Percentiles rank a stretch among this genome's conserved stretches.
phyloP scores from a whole-genome alignment of 2,329 filamentous ascomycete species.

The Epichloe gansuensis region DNA sequence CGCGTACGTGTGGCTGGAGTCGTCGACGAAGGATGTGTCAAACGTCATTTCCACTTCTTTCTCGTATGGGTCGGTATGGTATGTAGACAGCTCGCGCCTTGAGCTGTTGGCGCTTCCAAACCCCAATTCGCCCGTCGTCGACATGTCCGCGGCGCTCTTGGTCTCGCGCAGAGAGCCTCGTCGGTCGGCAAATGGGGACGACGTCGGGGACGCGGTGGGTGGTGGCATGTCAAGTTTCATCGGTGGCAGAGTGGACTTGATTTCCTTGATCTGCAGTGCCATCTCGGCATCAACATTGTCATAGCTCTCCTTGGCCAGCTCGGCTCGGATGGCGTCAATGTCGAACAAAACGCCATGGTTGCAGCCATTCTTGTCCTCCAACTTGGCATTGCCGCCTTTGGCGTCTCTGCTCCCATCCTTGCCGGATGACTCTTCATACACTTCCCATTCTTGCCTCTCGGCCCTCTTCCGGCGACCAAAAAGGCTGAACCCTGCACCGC shows the following conservation, averaged over 20 bases:
- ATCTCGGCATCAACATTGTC: conserved; percentile 36
- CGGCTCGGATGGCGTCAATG: conserved; percentile 81
- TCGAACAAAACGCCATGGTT: conserved; percentile 73
- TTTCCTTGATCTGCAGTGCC: conserved; percentile 56
- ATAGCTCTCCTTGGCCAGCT: conserved; percentile 54
- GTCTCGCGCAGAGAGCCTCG: conserved; percentile 26
- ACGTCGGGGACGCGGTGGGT: conserved; percentile 17
- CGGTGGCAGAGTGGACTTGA: conserved; percentile 77
- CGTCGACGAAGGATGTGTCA: conserved; percentile 46
- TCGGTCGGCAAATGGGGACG: conserved; percentile 11
- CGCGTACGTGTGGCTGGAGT: conserved; percentile 5
- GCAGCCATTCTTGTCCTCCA: conserved; percentile 31
- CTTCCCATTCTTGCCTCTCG: conserved; percentile 85
- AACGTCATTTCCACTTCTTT: conserved; percentile 59
- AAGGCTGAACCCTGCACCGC: conserved; percentile 50
- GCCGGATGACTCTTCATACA: conserved; percentile 58
- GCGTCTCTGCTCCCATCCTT: conserved; percentile 22
- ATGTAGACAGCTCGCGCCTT: conserved; percentile 12
- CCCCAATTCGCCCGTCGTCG: conserved; percentile 10
- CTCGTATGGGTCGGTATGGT: conserved; percentile 21
- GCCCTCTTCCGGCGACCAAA: conserved; percentile 73
- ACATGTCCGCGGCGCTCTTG: conserved; percentile 30
- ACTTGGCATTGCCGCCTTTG: conserved; percentile 16
- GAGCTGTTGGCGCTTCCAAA: conserved; percentile 2
- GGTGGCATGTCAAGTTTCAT: conserved; percentile 60